Evolutionary conservation across 257 asterid genomes (phyloP).

Genomic region (Fraxinus cuspidata): DNA sequence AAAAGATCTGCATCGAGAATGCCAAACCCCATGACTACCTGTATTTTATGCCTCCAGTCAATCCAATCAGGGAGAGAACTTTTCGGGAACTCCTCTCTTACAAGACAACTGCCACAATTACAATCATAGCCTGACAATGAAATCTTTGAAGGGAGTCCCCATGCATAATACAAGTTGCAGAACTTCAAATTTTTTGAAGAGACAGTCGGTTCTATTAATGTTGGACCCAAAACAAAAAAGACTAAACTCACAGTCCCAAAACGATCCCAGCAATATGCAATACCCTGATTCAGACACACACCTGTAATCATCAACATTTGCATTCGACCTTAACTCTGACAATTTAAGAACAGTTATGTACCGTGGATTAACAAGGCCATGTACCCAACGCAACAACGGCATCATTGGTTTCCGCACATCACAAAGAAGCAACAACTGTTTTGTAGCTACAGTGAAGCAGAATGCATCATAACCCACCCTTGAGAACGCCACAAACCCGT

Average conservation of each 20-base stretch:
- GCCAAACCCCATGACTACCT: constrained; percentile 62
- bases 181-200: constrained; percentile 43
- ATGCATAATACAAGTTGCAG: constrained; percentile 48
- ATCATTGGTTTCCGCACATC: constrained; percentile 60
- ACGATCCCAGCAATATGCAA: constrained; percentile 79
- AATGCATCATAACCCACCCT: constrained; percentile 55
- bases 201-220: constrained; percentile 24
- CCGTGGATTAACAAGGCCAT: constrained; percentile 54
- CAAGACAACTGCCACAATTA: constrained; percentile 59
- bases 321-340: constrained; percentile 59
- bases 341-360: constrained; percentile 50
- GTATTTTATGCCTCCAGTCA: constrained; percentile 82
- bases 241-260: constrained; percentile 67
- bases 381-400: constrained; percentile 71
- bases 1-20: constrained; percentile 44
- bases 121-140: constrained; percentile 53
- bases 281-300: constrained; percentile 73
- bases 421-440: constrained; percentile 54
- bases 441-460: constrained; percentile 52
- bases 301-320: constrained; percentile 39
- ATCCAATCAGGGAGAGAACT: constrained; percentile 64
- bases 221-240: constrained; percentile 72
- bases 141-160: constrained; percentile 61
- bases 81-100: constrained; percentile 49
- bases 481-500: constrained; percentile 58